These are phyloP conservation scores for Gaultheria prostrata DNA, from an alignment of 148 eudicot genomes.

Conservation along the genomic window DNA sequence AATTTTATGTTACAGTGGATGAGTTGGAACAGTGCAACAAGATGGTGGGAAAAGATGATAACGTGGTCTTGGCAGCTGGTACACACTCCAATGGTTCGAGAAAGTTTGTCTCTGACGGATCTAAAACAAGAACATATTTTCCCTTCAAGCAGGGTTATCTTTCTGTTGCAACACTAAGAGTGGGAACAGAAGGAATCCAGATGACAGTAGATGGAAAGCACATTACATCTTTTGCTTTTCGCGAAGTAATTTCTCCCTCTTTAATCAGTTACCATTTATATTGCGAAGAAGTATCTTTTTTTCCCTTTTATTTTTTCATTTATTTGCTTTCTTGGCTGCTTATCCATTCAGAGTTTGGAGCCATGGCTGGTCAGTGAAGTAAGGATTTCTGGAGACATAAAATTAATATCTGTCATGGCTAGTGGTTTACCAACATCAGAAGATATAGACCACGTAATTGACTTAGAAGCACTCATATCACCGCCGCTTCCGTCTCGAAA, in stretches of 20 bases:
- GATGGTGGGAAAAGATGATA: slow-evolving; percentile 68
- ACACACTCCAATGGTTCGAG: slow-evolving; percentile 40
- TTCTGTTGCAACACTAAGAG: slow-evolving; percentile 89
- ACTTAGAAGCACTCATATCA: slow-evolving; percentile 78
- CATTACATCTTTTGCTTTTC: slow-evolving; percentile 81
- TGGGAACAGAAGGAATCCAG: slow-evolving; percentile 90
- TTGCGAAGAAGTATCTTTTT: neutral
- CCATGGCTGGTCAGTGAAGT: slow-evolving; percentile 95
- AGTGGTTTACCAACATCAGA: slow-evolving; percentile 95
- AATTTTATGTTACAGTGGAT: slow-evolving; percentile 56
- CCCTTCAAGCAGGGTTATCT: slow-evolving; percentile 90
- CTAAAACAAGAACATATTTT: slow-evolving; percentile 58
- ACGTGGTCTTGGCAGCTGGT: slow-evolving; percentile 31
- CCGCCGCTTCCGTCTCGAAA: slow-evolving; percentile 47
- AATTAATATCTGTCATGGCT: slow-evolving; percentile 68
- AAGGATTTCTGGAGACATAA: slow-evolving; percentile 81
- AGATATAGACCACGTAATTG: slow-evolving; percentile 78
- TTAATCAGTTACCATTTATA: neutral
- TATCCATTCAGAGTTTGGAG: slow-evolving; percentile 65
- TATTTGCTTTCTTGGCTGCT: slow-evolving; percentile 5
- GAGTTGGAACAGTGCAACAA: slow-evolving; percentile 81
- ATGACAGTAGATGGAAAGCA: slow-evolving; percentile 99
- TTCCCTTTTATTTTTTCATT: neutral
- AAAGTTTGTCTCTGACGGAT: slow-evolving; percentile 38
- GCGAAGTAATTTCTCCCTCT: slow-evolving; percentile 52